Evolutionary conservation across 2,329 filamentous ascomycete species (phyloP), one percentile per base, ranked within the genome.

Genomic region (Dactylonectria estremocensis): DNA sequence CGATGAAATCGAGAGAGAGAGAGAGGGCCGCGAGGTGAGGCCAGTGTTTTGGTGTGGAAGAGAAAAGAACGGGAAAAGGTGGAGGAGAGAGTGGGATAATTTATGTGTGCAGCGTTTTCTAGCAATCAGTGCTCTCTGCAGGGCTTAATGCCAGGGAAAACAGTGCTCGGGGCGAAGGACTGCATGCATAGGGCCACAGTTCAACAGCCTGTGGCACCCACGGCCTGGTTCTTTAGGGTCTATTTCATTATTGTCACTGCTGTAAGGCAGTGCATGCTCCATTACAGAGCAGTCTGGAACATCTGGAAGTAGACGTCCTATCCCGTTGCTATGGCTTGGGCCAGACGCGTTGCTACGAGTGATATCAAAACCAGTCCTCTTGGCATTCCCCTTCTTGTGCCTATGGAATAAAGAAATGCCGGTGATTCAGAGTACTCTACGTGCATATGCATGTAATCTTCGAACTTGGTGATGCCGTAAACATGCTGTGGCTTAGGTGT

Each of bases 31-130:
- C 11, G n/a, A 13, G 31, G n/a, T 40, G 45, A 10, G 8, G 28
- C 18, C 8, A 31, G 31, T 53, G 50, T 35, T 53, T n/a, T 53
- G 33, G 50, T 53, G 50, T 35, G 33, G 31, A 53, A 11, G n/a
- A 22, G 18, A 18, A 45, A 31, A 53, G 31, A 31, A 35, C 7
- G 22, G 49, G 35, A 9, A 20, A 53, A 53, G 18, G 31, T 31
- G 5, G 31, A 18, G 31, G 20, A 3, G 5, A 10, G 33, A 33
- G 50, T 5, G 50, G 13, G 49, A 10, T 28, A 14, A 13, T 46
- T 35, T 28, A 35, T 35, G 3, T 7, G 5, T 16, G 14, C 35
- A 33, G 33, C 28, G 49, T 43, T 1, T 14, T 14, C 3, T 5
- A 35, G 18, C 28, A 33, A 53, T 20, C 28, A 53, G n/a, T 53